Base-by-base conservation (phyloP, 2,329 filamentous ascomycete species). In the Mycosphaerella sp. region DNA sequence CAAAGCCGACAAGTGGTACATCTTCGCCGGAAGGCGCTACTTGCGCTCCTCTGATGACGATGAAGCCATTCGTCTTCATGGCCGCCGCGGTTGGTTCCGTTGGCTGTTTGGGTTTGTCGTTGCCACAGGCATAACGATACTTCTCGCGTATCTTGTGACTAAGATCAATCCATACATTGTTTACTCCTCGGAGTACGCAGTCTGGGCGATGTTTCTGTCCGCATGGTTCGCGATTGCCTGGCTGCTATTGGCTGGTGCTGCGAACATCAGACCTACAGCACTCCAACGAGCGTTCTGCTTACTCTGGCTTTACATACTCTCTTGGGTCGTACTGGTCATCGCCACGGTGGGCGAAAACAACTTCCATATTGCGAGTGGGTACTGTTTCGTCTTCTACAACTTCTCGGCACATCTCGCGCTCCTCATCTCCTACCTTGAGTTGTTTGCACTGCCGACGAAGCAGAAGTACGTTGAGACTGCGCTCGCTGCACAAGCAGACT, bases 151-250 rank as follows among this genome's bases (percentile, higher is more conserved):
- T 59, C 70, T 97, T 45, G 63, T 95, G 37, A 80, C 80, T 34
- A 94, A 93, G 68, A 73, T 91, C 65, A 97, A 97, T 64, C 89
- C 91, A 1, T 79, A 88, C 62, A 89, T 97, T 61, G 75, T 93
- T n/a, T 93, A 96, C 71, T 90, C 88, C 70, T 94, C 86, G 62
- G 79, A 84, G 42, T 97, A 93, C 66, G 78, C 87, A 4, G 85
- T 96, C 64, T 95, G 89, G 88, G 70, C 67, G 25, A 94, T 94
- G 84, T 86, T 89, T 73, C 65, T 91, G 0, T 86, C 86, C 0
- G 76, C 88, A 0, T 95, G 89, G 75, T 82, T 93, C 63, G 83
- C 86, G 53, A 68, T 84, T 16, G 84, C 89, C 41, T 97, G 91
- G 91, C 84, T 89, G 57, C 76, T 94, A 32, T 82, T 89, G 62